Base-by-base conservation (phyloP, 2,329 filamentous ascomycete species). In the Xylaria hypoxylon region DNA sequence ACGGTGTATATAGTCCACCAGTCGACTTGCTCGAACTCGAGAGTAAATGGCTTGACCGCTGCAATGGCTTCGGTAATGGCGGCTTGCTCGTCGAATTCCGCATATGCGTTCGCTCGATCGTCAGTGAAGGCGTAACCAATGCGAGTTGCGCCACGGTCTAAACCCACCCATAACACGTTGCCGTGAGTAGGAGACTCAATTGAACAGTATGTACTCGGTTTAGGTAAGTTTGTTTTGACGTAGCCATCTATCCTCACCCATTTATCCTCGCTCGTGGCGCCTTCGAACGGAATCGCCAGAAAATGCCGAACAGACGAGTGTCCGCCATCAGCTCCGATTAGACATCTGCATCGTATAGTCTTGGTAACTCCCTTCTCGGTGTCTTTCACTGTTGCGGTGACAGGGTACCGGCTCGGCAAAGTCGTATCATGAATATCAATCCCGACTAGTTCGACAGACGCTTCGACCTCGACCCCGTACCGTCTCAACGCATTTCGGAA, bases 161-260 rank as follows among this genome's bases (percentile, higher is more conserved):
- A 75, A 3, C 82, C 80, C 2, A 81, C 84, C 85, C 84, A 87
- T 0, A 87, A 77, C 0, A 87, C 83, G 62, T 86, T 86, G 3
- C 85, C 85, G 69, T 87, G 84, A 0, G 82, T 84, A 0, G 79
- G 79, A 26, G 79, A 82, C 70, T 87, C 85, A 51, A 87, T 83
- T 0, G 83, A 76, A 64, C 82, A 82, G 67, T 86, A 83, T 1
- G 78, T 77, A 51, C 83, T 74, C 13, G 79, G 78, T 42, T 84
- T 82, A 0, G 85, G 85, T 71, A 86, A 75, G 64, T 84, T 79
- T 0, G 83, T 85, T 65, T 81, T 79, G 38, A 86, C 73, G 1
- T 81, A 73, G 1, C 84, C 85, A 69, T 87, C 84, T 45, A 68
- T 81, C 10, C 84, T 79, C 19, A 87, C 82, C 85, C 85, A 87